Percentiles rank a stretch among this genome's conserved stretches.
phyloP scores from a whole-genome alignment of 2,329 filamentous ascomycete species.

The Exophiala calicioides region DNA sequence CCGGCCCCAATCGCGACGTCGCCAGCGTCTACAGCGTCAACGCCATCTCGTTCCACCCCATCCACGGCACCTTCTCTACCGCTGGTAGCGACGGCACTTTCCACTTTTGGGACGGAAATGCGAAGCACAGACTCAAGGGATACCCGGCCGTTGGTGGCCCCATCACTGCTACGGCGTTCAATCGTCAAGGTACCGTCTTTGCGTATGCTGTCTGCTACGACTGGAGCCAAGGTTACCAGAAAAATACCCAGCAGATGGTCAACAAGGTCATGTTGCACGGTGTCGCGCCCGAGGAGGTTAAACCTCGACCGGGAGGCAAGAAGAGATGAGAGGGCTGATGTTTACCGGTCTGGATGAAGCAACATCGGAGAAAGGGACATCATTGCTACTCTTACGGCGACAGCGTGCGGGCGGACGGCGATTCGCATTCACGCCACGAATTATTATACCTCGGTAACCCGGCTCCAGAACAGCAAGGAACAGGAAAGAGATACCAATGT shows the following conservation, averaged over 20 bases:
- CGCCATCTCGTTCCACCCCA: conserved; percentile 94
- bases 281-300: conserved; percentile 66
- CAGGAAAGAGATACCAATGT: too few relatives aligned
- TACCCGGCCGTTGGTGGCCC: conserved; percentile 81
- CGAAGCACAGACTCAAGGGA: conserved; percentile 85
- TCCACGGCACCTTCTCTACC: conserved; percentile 97
- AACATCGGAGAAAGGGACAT: neutral
- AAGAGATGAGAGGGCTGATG: conserved; percentile 34
- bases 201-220: conserved; percentile 93
- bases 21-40: conserved; percentile 95
- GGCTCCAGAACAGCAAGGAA: too few relatives aligned
- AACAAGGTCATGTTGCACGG: conserved; percentile 86
- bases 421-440: too few relatives aligned
- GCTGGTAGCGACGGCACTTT: conserved; percentile 95
- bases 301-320: conserved; percentile 51
- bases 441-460: too few relatives aligned
- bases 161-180: conserved; percentile 91
- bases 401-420: too few relatives aligned
- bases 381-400: neutral
- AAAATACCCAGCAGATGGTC: conserved; percentile 69
- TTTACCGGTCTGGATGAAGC: neutral
- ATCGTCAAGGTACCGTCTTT: conserved; percentile 78
- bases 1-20: conserved; percentile 58
- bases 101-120: conserved; percentile 75
- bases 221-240: conserved; percentile 94